Evolutionary conservation across 352 stramenopile genomes (phyloP).

Genomic region (Phytophthora fragariaefolia): DNA sequence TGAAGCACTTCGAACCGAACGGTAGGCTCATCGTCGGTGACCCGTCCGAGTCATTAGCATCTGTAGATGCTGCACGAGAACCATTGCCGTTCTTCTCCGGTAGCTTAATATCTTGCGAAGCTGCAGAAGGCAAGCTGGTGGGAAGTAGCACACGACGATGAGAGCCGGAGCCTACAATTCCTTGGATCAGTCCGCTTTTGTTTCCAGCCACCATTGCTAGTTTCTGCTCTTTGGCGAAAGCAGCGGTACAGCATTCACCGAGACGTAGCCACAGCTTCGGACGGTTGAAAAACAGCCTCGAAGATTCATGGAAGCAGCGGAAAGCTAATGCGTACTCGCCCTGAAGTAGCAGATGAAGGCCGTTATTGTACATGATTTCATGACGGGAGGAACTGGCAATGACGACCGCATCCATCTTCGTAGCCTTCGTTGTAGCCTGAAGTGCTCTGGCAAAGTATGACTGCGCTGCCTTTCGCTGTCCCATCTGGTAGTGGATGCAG

Average conservation of each 20-base stretch:
- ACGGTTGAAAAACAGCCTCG: constrained; percentile 90
- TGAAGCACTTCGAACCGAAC: constrained; percentile 90
- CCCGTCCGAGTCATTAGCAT: constrained; percentile 45
- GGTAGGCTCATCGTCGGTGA: constrained; percentile 83
- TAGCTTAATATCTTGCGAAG: constrained; percentile 73
- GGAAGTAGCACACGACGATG: constrained; percentile 87
- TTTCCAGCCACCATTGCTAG: constrained; percentile 60
- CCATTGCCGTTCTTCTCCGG: constrained; percentile 65
- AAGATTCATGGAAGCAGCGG: constrained; percentile 90
- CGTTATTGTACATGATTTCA: constrained; percentile 95
- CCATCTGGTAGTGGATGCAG: constrained; percentile 93
- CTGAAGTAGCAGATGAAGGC: constrained; percentile 88
- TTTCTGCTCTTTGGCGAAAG: constrained; percentile 79
- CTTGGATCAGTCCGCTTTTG: constrained; percentile 86
- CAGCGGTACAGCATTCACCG: constrained; percentile 91
- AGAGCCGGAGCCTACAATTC: constrained; percentile 76
- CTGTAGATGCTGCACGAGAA: constrained; percentile 29
- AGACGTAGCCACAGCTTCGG: constrained; percentile 93
- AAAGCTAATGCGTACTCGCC: constrained; percentile 86
- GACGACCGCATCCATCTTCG: constrained; percentile 60
- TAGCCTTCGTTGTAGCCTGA: constrained; percentile 65
- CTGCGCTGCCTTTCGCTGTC: constrained; percentile 89
- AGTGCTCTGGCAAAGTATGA: constrained; percentile 92
- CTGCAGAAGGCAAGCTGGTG: constrained; percentile 61
- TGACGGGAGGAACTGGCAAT: constrained; percentile 79